These are phyloP conservation scores for Oryza rufipogon DNA, from an alignment of 176 grass and related monocot genomes.

Conservation along the genomic window DNA sequence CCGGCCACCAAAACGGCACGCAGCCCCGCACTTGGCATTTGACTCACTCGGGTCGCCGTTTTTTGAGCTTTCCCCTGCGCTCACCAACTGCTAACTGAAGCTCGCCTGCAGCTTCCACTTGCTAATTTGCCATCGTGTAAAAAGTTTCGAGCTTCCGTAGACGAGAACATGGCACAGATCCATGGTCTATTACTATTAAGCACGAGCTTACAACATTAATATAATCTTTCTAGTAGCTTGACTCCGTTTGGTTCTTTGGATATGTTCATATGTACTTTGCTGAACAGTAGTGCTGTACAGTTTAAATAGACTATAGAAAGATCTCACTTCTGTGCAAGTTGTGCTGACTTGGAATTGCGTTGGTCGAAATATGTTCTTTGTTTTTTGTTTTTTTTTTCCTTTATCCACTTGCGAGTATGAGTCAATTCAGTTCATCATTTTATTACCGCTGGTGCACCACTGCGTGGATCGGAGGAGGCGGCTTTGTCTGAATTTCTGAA, in stretches of 20 bases:
- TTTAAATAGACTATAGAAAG: neutral
- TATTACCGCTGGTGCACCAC: neutral
- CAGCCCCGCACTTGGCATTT: neutral
- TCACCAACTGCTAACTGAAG: neutral
- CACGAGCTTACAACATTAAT: slow-evolving; percentile 18
- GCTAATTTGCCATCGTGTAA: neutral
- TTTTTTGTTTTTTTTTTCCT: neutral
- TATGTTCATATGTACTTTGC: neutral
- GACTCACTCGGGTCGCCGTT: neutral
- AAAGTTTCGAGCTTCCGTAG: neutral
- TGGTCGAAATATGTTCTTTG: too few species aligned
- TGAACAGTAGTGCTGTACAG: neutral
- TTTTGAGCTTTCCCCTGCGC: neutral
- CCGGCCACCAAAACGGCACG: neutral
- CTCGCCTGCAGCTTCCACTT: neutral
- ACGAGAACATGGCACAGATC: neutral
- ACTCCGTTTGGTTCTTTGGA: neutral
- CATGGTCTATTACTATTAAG: neutral
- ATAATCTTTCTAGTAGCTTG: neutral
- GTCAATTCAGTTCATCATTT: neutral
- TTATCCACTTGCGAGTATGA: neutral
- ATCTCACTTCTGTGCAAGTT: neutral
- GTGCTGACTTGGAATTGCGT: neutral
- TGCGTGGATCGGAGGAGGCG: neutral
- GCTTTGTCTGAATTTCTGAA: neutral